phyloP scores from a whole-genome alignment of 345 rosid species.

The Corchorus olitorius region DNA sequence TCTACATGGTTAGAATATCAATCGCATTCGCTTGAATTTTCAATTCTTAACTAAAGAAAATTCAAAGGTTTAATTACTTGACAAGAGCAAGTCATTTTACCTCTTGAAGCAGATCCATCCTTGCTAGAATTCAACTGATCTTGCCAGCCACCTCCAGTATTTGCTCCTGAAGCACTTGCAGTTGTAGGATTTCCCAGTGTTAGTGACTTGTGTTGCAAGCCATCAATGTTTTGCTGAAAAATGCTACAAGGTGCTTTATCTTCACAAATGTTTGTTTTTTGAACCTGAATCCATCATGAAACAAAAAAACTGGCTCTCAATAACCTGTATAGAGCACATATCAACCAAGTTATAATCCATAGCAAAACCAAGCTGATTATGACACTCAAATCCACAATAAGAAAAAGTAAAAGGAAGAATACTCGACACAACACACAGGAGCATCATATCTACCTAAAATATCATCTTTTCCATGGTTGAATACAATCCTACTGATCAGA shows the following conservation, averaged over 20 bases:
- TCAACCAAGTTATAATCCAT: too few species aligned
- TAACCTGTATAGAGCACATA: too few species aligned
- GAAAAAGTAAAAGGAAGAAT: too few species aligned
- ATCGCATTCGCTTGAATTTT: neutral
- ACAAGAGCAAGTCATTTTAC: constrained; percentile 5
- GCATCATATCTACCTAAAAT: too few species aligned
- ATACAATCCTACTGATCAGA: too few species aligned
- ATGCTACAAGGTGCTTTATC: constrained; percentile 84
- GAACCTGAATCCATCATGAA: constrained; percentile 94
- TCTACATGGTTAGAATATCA: neutral
- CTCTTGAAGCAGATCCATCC: constrained; percentile 51
- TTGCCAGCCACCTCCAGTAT: constrained; percentile 59
- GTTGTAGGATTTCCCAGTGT: constrained; percentile 79
- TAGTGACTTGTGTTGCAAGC: constrained; percentile 60
- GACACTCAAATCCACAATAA: too few species aligned
- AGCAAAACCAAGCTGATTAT: too few species aligned
- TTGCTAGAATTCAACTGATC: constrained; percentile 49
- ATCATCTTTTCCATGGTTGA: too few species aligned
- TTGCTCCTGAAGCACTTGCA: constrained; percentile 56
- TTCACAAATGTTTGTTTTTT: constrained; percentile 89
- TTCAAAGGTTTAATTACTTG: neutral
- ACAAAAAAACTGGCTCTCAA: constrained; percentile 32
- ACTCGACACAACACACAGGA: too few species aligned
- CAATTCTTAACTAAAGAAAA: neutral
- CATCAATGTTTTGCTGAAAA: constrained; percentile 85